Percentiles rank a stretch among this genome's conserved stretches.
Evolutionary conservation across 75 land plant genomes (phyloP).

Genomic region (Selaginella moellendorffii): DNA sequence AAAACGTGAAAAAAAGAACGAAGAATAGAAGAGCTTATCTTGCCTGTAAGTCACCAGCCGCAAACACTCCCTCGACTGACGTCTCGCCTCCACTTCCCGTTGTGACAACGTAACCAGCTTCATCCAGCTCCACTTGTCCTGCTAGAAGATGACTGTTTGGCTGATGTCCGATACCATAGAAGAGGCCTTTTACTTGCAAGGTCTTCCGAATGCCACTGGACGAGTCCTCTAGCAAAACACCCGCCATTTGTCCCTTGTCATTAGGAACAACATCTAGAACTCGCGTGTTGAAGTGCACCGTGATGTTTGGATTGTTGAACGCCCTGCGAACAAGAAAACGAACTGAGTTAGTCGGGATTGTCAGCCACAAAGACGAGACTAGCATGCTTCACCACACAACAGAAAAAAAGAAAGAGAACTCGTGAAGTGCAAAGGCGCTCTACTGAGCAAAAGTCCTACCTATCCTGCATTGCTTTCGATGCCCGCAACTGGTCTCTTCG

Average conservation of each 20-base stretch:
- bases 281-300: conserved; percentile 84
- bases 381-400: too few relatives aligned
- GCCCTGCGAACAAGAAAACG: conserved; percentile 72
- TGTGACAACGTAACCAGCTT: conserved; percentile 64
- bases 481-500: conserved; percentile 66
- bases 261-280: conserved; percentile 72
- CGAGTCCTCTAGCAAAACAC: conserved; percentile 33
- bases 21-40: not conserved
- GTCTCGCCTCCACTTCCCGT: conserved; percentile 58
- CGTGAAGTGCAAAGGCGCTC: too few relatives aligned
- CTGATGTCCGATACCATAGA: conserved; percentile 93
- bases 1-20: not conserved
- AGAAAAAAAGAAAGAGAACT: too few relatives aligned
- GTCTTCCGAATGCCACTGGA: conserved; percentile 49
- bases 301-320: conserved; percentile 70
- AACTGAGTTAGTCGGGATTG: too few relatives aligned
- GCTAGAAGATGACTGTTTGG: conserved; percentile 82
- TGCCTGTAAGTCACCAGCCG: conserved; percentile 99
- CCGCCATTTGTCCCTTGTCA: conserved; percentile 79
- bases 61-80: conserved; percentile 85
- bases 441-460: too few relatives aligned
- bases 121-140: conserved; percentile 83
- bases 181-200: conserved; percentile 64
- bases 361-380: too few relatives aligned
- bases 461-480: conserved; percentile 96